Conservation (phyloP, 257 asterid species). For the Solanum infundibuliforme region DNA sequence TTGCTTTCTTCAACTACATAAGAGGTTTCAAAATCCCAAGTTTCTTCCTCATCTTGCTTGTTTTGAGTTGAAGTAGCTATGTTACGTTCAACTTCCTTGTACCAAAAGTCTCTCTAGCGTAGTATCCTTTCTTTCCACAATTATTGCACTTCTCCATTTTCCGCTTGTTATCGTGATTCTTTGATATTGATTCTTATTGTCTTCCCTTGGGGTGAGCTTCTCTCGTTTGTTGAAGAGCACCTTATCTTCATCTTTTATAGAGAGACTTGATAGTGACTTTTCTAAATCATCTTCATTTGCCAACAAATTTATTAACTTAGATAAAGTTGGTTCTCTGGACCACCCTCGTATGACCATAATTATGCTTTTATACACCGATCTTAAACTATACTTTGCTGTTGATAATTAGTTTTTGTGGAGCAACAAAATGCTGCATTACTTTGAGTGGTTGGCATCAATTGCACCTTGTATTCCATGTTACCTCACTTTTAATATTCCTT, state of each 20-base stretch:
- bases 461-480: background rate
- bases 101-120: background rate
- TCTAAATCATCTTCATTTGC: background rate
- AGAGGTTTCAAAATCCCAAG: background rate
- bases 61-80: background rate
- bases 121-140: background rate
- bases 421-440: background rate
- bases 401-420: background rate
- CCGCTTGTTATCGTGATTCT: background rate
- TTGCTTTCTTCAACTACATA: background rate
- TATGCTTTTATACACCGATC: background rate
- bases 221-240: background rate
- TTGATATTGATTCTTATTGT: background rate
- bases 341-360: background rate
- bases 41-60: background rate
- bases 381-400: background rate
- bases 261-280: background rate
- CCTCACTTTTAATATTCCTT: background rate
- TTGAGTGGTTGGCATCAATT: background rate
- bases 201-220: background rate
- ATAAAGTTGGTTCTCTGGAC: background rate
- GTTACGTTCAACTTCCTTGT: background rate
- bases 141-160: background rate
- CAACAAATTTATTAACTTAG: background rate
- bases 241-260: background rate